Evolutionary conservation across 805 yeast species (phyloP).

Genomic region (Myxozyma lipomycoides): DNA sequence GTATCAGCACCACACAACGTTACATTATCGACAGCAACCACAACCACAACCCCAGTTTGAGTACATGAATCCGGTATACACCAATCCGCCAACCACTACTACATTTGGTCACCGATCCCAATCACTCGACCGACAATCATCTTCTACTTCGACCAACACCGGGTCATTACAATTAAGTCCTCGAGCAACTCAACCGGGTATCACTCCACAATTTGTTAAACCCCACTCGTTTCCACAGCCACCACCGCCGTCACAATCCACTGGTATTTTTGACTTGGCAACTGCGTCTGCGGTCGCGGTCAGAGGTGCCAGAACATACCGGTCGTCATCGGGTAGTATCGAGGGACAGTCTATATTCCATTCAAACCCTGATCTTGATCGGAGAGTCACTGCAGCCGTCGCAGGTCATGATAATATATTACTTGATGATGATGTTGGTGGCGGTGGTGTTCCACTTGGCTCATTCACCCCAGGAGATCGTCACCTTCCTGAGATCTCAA

Average conservation of each 20-base stretch:
- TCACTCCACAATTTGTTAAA: background rate
- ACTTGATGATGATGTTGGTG: too few species aligned
- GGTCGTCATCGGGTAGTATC: constrained; percentile 1
- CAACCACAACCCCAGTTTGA: background rate
- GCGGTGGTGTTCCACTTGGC: background rate
- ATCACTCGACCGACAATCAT: background rate
- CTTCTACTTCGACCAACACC: background rate
- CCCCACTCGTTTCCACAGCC: background rate
- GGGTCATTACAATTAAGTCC: background rate
- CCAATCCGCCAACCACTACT: background rate
- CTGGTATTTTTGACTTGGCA: constrained; percentile 8
- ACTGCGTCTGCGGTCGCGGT: constrained; percentile 23
- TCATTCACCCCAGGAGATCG: constrained; percentile 16
- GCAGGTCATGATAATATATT: background rate
- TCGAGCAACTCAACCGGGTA: background rate
- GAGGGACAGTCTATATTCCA: constrained; percentile 16
- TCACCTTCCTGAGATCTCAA: constrained; percentile 8
- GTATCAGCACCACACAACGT: too few species aligned
- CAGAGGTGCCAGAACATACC: constrained; percentile 15
- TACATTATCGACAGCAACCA: background rate
- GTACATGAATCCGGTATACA: background rate
- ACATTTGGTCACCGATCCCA: background rate
- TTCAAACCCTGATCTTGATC: constrained; percentile 22
- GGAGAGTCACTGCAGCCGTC: constrained; percentile 4
- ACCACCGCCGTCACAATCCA: background rate